Evolutionary conservation across 108 stramenopile genomes (phyloP).

Genomic region (Nitzschia inconspicua): DNA sequence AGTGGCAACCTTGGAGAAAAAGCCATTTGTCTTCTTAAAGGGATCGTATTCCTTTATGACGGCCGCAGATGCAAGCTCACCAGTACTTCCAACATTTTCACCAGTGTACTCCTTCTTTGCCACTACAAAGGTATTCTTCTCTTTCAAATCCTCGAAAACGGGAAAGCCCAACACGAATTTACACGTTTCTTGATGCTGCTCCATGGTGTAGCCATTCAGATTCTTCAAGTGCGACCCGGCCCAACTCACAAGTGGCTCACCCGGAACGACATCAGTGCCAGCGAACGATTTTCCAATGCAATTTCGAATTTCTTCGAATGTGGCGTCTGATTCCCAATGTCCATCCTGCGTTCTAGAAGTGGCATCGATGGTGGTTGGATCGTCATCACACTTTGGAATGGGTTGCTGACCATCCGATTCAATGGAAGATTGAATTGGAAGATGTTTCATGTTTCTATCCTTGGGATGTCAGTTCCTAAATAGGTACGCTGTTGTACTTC

Average conservation of each 20-base stretch:
- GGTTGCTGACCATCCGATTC: too few species aligned
- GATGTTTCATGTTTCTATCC: too few species aligned
- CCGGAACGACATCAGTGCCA: constrained; percentile 1
- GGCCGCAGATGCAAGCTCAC: neutral
- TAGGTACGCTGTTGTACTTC: too few species aligned
- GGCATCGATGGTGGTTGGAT: too few species aligned
- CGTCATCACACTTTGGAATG: too few species aligned
- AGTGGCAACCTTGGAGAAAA: neutral
- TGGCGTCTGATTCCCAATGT: neutral
- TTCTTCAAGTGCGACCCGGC: neutral
- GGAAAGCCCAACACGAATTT: neutral
- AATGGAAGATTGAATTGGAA: too few species aligned
- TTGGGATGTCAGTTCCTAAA: too few species aligned
- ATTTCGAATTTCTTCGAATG: neutral
- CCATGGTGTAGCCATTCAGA: neutral
- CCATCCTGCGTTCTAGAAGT: too few species aligned
- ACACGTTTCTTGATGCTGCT: neutral
- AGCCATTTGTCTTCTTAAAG: neutral
- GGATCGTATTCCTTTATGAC: neutral
- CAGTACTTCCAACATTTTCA: neutral
- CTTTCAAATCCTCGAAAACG: neutral
- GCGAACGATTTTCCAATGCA: constrained; percentile 9
- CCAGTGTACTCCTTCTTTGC: neutral
- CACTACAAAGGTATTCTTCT: neutral
- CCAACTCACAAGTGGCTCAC: constrained; percentile 8